A percentile compares a stretch with the other conserved stretches of the same genome.
phyloP scores from a whole-genome alignment of 257 asterid genomes.

The Craterostigma plantagineum region DNA sequence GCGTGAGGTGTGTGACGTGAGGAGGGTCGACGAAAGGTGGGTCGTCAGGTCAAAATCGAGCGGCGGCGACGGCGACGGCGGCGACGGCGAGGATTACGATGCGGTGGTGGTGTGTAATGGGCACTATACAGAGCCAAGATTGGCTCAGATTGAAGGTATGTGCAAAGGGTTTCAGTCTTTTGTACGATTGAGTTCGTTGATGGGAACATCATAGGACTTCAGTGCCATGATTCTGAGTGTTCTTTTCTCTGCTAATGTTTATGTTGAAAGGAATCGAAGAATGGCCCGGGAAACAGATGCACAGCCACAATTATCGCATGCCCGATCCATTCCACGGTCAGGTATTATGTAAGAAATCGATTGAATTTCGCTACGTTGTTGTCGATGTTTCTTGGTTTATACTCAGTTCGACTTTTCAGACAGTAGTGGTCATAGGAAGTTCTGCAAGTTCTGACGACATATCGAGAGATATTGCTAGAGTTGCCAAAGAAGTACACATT shows the following conservation, averaged over 20 bases:
- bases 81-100: constrained; percentile 38
- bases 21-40: constrained; percentile 43
- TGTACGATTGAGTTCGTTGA: too few relatives aligned
- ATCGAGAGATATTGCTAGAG: constrained; percentile 58
- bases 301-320: constrained; percentile 86
- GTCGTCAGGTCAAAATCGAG: constrained; percentile 24
- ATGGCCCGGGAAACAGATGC: constrained; percentile 95
- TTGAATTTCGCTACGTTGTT: background rate
- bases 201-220: too few relatives aligned
- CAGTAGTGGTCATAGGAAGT: constrained; percentile 76
- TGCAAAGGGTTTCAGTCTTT: too few relatives aligned
- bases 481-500: constrained; percentile 79
- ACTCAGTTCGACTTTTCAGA: constrained; percentile 14
- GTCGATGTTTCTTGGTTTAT: background rate
- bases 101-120: constrained; percentile 92
- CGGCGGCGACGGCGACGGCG: constrained; percentile 18
- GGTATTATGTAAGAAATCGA: constrained; percentile 26
- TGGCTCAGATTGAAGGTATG: constrained; percentile 68
- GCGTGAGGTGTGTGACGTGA: constrained; percentile 47
- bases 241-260: background rate
- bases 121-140: constrained; percentile 70
- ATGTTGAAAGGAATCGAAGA: constrained; percentile 39
- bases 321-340: constrained; percentile 70
- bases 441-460: constrained; percentile 81
- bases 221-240: background rate